Evolutionary conservation across 208 protist species (phyloP).

Genomic region (Crithidia sp.): DNA sequence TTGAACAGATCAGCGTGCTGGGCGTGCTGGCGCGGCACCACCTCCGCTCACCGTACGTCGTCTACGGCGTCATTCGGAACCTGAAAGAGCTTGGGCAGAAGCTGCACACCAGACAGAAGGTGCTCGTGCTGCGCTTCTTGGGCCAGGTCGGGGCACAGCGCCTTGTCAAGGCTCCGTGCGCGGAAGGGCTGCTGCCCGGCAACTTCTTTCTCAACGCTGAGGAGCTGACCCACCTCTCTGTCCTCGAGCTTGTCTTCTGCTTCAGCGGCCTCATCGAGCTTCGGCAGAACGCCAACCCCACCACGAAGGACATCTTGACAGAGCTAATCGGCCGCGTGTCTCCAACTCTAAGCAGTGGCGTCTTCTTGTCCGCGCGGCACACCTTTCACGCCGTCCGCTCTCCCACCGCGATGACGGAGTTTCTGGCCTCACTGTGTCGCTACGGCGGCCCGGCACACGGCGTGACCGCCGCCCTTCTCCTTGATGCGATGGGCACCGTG

Average conservation of each 20-base stretch:
- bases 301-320: slow-evolving; percentile 33
- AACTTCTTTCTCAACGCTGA: slow-evolving; percentile 37
- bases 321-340: slow-evolving; percentile 18
- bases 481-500: slow-evolving; percentile 12
- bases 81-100: slow-evolving; percentile 31
- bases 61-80: slow-evolving; percentile 34
- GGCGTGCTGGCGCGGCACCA: slow-evolving; percentile 64
- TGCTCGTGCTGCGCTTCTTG: slow-evolving; percentile 55
- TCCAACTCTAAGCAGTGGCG: background rate
- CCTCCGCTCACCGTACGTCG: slow-evolving; percentile 37
- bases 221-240: slow-evolving; percentile 41
- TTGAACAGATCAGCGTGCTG: slow-evolving; percentile 54
- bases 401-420: slow-evolving; percentile 41
- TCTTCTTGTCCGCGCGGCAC: background rate
- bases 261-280: slow-evolving; percentile 63
- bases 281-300: slow-evolving; percentile 55
- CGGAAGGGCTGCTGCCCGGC: slow-evolving; percentile 24
- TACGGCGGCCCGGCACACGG: slow-evolving; percentile 27
- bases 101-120: slow-evolving; percentile 43
- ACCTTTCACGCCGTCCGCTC: slow-evolving; percentile 28
- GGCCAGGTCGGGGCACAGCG: slow-evolving; percentile 50
- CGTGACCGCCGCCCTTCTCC: slow-evolving; percentile 25
- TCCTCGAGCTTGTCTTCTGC: slow-evolving; percentile 49
- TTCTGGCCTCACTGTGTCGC: slow-evolving; percentile 38
- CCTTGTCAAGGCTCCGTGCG: slow-evolving; percentile 45